These are phyloP conservation scores for Coleophoma cylindrospora DNA, from an alignment of 2,329 filamentous ascomycete genomes.

Conservation along the genomic window DNA sequence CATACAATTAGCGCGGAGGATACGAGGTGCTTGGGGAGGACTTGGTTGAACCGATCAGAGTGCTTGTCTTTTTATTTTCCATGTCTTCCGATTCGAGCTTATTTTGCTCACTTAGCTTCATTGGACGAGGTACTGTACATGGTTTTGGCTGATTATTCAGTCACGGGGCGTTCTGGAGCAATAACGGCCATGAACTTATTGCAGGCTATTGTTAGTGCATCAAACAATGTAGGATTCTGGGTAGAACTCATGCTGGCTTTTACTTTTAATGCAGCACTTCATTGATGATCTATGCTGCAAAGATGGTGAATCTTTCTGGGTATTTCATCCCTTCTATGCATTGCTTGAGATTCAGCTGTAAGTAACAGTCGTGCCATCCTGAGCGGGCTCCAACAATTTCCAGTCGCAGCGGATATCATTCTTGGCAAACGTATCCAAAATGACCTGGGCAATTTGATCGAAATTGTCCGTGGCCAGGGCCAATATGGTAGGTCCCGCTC, in stretches of 20 bases:
- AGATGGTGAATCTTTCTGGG: not conserved
- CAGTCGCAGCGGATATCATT: slow-evolving; percentile 77
- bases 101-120: not conserved
- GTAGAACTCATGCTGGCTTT: not conserved
- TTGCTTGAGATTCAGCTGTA: slow-evolving; percentile 15
- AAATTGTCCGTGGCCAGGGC: slow-evolving; percentile 90
- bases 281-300: not conserved
- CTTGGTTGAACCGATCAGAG: slow-evolving; percentile 36
- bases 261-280: not conserved
- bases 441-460: slow-evolving; percentile 74
- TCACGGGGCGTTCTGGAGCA: not conserved
- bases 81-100: not conserved
- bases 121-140: not conserved
- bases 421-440: slow-evolving; percentile 68
- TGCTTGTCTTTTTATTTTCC: too few relatives aligned
- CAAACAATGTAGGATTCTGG: not conserved
- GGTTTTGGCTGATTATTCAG: not conserved
- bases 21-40: slow-evolving; percentile 74
- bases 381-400: slow-evolving; percentile 83
- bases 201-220: not conserved
- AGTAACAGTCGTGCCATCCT: slow-evolving; percentile 44
- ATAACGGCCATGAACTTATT: too few relatives aligned
- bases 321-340: not conserved
- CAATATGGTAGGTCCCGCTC: slow-evolving; percentile 90
- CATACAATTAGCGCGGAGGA: slow-evolving; percentile 83